Conservation (phyloP, 192 early-diverging fungal species). For the Dissophora ornata region DNA sequence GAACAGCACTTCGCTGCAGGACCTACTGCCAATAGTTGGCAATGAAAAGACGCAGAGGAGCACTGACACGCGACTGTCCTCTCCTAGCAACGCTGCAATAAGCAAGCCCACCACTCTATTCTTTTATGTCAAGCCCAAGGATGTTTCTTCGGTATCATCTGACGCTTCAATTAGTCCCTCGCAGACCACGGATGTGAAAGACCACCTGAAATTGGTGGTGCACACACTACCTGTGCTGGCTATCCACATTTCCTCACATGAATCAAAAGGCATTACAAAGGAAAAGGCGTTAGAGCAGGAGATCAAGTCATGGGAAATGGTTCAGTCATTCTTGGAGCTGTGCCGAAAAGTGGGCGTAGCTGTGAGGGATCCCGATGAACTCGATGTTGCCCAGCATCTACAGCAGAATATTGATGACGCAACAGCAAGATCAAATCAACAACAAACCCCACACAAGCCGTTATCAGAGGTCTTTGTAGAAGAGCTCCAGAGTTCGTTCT, state of each 20-base stretch:
- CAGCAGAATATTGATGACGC: conserved; percentile 16
- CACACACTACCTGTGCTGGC: conserved; percentile 22
- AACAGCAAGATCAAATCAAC: not conserved
- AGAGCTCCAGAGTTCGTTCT: conserved; percentile 44
- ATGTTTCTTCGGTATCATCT: not conserved
- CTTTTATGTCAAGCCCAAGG: conserved; percentile 26
- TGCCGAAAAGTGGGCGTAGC: conserved; percentile 41
- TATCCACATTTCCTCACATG: not conserved
- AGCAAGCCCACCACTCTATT: conserved; percentile 3
- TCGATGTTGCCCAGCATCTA: conserved; percentile 19
- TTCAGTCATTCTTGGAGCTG: conserved; percentile 42
- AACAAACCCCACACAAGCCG: conserved; percentile 18
- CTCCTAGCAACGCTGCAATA: not conserved
- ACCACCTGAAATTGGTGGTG: conserved; percentile 19
- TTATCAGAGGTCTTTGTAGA: conserved; percentile 34
- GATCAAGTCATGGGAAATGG: conserved; percentile 46
- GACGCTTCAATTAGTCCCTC: not conserved
- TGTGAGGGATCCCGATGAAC: conserved; percentile 18
- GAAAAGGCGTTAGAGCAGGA: conserved; percentile 22
- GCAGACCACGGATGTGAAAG: not conserved
- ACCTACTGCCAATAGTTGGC: conserved; percentile 25
- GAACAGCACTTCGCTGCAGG: conserved; percentile 41
- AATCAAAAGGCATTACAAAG: not conserved
- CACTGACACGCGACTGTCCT: not conserved
- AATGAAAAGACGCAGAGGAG: conserved; percentile 10